Evolutionary conservation across 768 basidiomycete species (phyloP).

Genomic region (Coprinellus micaceus): DNA sequence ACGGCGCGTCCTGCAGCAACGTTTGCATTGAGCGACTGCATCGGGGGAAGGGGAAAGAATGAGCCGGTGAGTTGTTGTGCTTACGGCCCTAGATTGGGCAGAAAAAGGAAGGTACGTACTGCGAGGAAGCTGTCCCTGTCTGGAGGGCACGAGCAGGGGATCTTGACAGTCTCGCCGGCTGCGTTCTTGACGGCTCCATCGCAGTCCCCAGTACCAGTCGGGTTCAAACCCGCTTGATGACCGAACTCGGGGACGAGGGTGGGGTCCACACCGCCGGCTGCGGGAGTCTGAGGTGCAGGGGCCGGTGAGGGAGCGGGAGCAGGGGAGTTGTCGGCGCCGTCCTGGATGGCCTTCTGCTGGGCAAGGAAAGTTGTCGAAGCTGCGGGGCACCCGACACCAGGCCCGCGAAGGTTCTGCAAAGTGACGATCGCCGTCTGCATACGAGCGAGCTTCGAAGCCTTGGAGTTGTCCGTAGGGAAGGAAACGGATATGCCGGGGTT

Average conservation of each 20-base stretch:
- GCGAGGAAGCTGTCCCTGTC: slow-evolving; percentile 46
- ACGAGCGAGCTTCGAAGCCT: slow-evolving; percentile 49
- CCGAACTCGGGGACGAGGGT: slow-evolving; percentile 60
- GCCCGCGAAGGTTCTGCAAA: slow-evolving; percentile 69
- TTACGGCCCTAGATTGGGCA: too few species aligned
- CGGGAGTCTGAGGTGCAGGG: slow-evolving; percentile 13
- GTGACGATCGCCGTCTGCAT: slow-evolving; percentile 59
- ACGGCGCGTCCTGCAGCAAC: slow-evolving; percentile 60
- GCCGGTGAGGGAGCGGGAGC: slow-evolving; percentile 17
- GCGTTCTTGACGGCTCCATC: slow-evolving; percentile 52
- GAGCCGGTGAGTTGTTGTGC: not conserved
- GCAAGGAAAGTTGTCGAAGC: slow-evolving; percentile 59
- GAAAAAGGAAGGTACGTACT: slow-evolving; percentile 25
- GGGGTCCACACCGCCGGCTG: slow-evolving; percentile 49
- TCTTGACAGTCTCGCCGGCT: slow-evolving; percentile 50
- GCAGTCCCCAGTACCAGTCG: slow-evolving; percentile 69
- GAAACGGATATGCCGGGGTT: slow-evolving; percentile 56
- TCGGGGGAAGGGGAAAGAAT: not conserved
- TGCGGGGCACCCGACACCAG: slow-evolving; percentile 66
- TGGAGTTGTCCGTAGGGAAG: slow-evolving; percentile 62
- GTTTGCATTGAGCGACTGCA: slow-evolving; percentile 47
- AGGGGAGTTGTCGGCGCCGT: slow-evolving; percentile 22
- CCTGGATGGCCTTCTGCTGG: slow-evolving; percentile 34
- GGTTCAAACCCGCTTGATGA: slow-evolving; percentile 52
- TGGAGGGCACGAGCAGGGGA: slow-evolving; percentile 70